Conservation (phyloP, 2,329 filamentous ascomycete genomes). For the Exophiala viscosa region DNA sequence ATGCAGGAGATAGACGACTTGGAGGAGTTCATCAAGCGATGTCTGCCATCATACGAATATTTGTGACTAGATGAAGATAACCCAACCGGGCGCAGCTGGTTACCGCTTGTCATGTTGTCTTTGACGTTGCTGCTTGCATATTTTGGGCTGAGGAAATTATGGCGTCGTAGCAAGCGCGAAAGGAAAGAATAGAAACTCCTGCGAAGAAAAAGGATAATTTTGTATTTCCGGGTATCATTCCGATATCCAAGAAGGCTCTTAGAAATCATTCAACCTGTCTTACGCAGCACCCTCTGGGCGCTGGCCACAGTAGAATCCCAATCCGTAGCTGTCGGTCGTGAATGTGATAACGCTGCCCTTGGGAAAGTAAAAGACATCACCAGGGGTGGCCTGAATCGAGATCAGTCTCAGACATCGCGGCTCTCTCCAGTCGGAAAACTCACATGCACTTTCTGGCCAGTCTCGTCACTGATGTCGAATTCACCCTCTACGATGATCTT, state of each 20-base stretch:
- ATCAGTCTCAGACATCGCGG: background rate
- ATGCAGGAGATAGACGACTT: conserved; percentile 77
- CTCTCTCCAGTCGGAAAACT: background rate
- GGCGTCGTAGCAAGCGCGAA: conserved; percentile 7
- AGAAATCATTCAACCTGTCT: background rate
- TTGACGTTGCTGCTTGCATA: conserved; percentile 8
- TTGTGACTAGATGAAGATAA: conserved; percentile 15
- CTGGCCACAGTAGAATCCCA: conserved; percentile 54
- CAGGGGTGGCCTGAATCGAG: conserved; percentile 48
- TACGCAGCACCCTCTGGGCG: conserved; percentile 31
- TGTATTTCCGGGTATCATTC: background rate
- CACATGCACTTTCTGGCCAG: conserved; percentile 44
- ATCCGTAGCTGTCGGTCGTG: conserved; percentile 58
- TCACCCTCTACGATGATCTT: conserved; percentile 68
- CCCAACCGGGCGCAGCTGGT: background rate
- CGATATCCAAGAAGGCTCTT: background rate
- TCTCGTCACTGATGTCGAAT: conserved; percentile 62
- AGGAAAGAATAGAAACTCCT: conserved; percentile 11
- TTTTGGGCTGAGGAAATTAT: conserved; percentile 2
- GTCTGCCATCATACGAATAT: conserved; percentile 16
- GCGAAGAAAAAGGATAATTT: background rate
- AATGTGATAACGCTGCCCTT: conserved; percentile 65
- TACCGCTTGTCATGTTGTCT: background rate
- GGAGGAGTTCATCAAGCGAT: conserved; percentile 58
- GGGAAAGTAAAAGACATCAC: conserved; percentile 67